A percentile compares a stretch with the other conserved stretches of the same genome.
phyloP scores from a whole-genome alignment of 345 rosid genomes.

The Limnanthes douglasii region DNA sequence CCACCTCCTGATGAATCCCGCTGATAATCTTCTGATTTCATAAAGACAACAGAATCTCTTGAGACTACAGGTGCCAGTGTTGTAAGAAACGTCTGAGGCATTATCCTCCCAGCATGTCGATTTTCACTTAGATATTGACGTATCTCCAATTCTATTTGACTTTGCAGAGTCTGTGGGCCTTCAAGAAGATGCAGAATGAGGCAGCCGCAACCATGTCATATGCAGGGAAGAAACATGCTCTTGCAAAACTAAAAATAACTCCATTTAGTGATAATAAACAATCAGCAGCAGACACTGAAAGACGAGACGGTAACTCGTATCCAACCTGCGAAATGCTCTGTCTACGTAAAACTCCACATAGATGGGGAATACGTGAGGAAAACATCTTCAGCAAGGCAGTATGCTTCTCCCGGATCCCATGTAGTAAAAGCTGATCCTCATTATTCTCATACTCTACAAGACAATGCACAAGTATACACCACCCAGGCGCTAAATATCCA shows the following conservation, averaged over 20 bases:
- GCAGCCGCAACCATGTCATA: slow-evolving; percentile 84
- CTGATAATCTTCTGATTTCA: slow-evolving; percentile 87
- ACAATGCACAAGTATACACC: no score
- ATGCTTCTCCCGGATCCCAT: no score
- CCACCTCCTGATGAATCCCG: slow-evolving; percentile 90
- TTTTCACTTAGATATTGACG: slow-evolving; percentile 61
- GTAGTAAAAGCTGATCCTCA: no score
- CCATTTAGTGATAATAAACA: no score
- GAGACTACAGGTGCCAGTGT: slow-evolving; percentile 84
- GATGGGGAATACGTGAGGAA: no score
- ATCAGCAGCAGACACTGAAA: no score
- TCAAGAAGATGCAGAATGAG: slow-evolving; percentile 81
- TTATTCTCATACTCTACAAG: no score
- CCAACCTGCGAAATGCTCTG: no score
- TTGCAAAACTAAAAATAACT: slow-evolving; percentile 75
- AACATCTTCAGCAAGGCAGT: no score
- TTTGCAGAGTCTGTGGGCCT: slow-evolving; percentile 94
- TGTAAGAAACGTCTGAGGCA: slow-evolving; percentile 55
- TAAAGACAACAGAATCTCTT: slow-evolving; percentile 77
- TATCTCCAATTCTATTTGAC: slow-evolving; percentile 93
- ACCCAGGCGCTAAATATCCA: no score
- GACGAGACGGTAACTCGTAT: no score
- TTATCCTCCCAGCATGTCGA: slow-evolving; percentile 58
- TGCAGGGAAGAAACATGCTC: slow-evolving; percentile 75
- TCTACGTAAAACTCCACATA: no score